These are phyloP conservation scores for Skeletonema tropicum DNA, from an alignment of 108 stramenopile species.

Conservation along the genomic window DNA sequence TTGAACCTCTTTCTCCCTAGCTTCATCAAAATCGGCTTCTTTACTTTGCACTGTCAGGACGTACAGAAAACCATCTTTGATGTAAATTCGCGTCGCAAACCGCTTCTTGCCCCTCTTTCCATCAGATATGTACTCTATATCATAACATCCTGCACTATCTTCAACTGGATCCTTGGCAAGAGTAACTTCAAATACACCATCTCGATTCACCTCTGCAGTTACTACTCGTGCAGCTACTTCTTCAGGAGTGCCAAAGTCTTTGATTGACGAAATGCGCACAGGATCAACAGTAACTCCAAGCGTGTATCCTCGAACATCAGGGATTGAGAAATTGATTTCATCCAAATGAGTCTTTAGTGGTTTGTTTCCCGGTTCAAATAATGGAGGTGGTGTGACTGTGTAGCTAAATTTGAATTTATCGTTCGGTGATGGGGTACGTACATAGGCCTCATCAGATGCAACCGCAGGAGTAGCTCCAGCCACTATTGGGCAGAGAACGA, in stretches of 20 bases:
- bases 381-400: slow-evolving; percentile 42
- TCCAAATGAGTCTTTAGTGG: slow-evolving; percentile 84
- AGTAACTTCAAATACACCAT: slow-evolving; percentile 85
- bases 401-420: slow-evolving; percentile 48
- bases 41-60: slow-evolving; percentile 81
- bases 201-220: slow-evolving; percentile 83
- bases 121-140: slow-evolving; percentile 66
- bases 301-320: slow-evolving; percentile 51
- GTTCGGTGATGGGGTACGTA: slow-evolving; percentile 30
- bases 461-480: not conserved
- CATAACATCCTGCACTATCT: slow-evolving; percentile 50
- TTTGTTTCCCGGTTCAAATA: slow-evolving; percentile 53
- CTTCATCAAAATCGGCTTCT: slow-evolving; percentile 49
- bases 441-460: slow-evolving; percentile 28
- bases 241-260: slow-evolving; percentile 80
- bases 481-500: not conserved
- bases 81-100: slow-evolving; percentile 67
- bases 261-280: slow-evolving; percentile 64
- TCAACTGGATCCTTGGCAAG: slow-evolving; percentile 71
- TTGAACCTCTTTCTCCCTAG: slow-evolving; percentile 37
- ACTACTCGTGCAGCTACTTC: slow-evolving; percentile 86
- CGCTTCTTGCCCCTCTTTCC: slow-evolving; percentile 82
- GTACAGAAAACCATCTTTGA: slow-evolving; percentile 60
- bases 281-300: slow-evolving; percentile 85
- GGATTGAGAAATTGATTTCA: slow-evolving; percentile 68